Percentiles rank a stretch among this genome's conserved stretches.
phyloP scores from a whole-genome alignment of 192 early-diverging fungal genomes.

The Coemansia sp. region DNA sequence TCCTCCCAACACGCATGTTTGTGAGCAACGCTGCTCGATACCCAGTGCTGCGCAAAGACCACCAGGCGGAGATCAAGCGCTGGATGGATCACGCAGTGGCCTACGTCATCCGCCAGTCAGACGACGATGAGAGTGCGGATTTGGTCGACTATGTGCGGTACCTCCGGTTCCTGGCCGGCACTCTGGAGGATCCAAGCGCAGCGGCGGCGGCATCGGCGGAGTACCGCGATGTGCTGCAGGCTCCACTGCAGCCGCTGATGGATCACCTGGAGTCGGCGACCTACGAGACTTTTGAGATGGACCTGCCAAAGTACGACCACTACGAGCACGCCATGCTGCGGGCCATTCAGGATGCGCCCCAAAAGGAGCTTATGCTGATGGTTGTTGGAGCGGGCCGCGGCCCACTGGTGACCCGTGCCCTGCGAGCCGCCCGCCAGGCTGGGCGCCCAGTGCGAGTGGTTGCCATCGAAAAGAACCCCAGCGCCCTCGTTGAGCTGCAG shows the following conservation, averaged over 20 bases:
- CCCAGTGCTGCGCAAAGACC: slow-evolving; percentile 79
- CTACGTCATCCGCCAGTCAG: slow-evolving; percentile 16
- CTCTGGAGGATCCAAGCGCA: slow-evolving; percentile 55
- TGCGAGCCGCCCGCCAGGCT: slow-evolving; percentile 70
- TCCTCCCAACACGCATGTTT: slow-evolving; percentile 74
- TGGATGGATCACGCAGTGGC: slow-evolving; percentile 42
- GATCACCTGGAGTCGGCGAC: slow-evolving; percentile 91
- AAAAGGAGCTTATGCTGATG: slow-evolving; percentile 61
- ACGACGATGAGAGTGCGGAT: neutral
- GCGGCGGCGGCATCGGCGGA: slow-evolving; percentile 56
- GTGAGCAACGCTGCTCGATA: slow-evolving; percentile 76
- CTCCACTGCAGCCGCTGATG: slow-evolving; percentile 87
- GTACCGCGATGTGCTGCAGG: slow-evolving; percentile 89
- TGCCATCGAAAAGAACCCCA: slow-evolving; percentile 96
- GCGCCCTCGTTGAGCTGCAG: slow-evolving; percentile 83
- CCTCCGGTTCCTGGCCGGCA: slow-evolving; percentile 66
- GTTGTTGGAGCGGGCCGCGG: slow-evolving; percentile 96
- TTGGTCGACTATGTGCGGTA: slow-evolving; percentile 58
- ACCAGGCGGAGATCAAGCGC: slow-evolving; percentile 59
- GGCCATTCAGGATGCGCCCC: slow-evolving; percentile 57
- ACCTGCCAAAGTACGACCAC: slow-evolving; percentile 88
- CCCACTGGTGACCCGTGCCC: slow-evolving; percentile 84
- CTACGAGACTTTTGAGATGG: slow-evolving; percentile 95
- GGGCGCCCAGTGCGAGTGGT: slow-evolving; percentile 64
- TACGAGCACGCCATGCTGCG: slow-evolving; percentile 75